Conservation (phyloP, 2,329 filamentous ascomycete species). For the Colletotrichum lini region DNA sequence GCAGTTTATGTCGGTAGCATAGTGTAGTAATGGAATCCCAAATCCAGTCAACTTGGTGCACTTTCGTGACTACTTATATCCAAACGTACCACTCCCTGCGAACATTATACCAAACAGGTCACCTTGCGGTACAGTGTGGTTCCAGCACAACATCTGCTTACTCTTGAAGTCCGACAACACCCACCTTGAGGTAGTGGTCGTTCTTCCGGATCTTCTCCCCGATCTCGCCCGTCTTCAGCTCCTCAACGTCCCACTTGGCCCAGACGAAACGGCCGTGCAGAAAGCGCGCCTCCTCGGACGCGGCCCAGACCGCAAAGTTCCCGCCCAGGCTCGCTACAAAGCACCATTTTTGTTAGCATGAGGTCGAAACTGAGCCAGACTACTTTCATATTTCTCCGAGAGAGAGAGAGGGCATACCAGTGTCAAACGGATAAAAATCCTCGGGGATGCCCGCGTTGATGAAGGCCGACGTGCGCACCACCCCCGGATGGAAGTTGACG, state of each 20-base stretch:
- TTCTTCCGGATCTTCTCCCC: slow-evolving; percentile 40
- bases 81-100: no score
- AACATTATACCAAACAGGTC: no score
- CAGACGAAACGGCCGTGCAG: slow-evolving; percentile 57
- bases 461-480: slow-evolving; percentile 52
- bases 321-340: slow-evolving; percentile 15
- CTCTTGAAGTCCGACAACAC: slow-evolving; percentile 28
- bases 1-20: no score
- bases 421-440: slow-evolving; percentile 47
- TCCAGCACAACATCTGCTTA: background rate
- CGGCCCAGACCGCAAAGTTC: slow-evolving; percentile 56
- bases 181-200: slow-evolving; percentile 41
- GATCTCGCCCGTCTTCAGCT: slow-evolving; percentile 47
- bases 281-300: slow-evolving; percentile 55
- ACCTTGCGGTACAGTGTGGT: no score
- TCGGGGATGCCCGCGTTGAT: slow-evolving; percentile 44
- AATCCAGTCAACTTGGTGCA: no score
- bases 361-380: background rate
- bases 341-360: background rate
- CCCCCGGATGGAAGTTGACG: slow-evolving; percentile 57
- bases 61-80: no score
- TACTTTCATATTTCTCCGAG: no score
- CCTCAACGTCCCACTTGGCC: slow-evolving; percentile 59
- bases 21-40: no score
- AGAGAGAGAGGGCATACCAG: slow-evolving; percentile 41